Conservation (phyloP, 345 rosid species). For the Eucalyptus viminalis region DNA sequence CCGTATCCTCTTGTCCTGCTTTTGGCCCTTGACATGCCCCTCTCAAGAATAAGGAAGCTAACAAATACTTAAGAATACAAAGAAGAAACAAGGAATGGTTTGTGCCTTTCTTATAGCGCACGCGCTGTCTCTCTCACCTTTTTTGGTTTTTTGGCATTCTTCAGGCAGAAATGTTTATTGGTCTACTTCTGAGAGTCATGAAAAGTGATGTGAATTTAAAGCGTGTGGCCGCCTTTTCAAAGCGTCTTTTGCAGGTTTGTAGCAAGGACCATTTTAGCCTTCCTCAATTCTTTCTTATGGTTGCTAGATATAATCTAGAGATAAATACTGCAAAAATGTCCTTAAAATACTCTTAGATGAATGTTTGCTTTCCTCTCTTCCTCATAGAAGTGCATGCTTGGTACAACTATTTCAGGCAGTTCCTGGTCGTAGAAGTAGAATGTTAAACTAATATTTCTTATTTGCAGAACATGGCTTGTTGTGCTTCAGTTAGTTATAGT, state of each 20-base stretch:
- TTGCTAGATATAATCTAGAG: not conserved
- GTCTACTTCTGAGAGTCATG: constrained; percentile 87
- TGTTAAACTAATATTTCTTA: not conserved
- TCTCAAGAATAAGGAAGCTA: not conserved
- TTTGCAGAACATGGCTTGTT: not conserved
- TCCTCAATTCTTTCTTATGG: not conserved
- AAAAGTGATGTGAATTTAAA: constrained; percentile 78
- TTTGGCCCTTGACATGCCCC: not conserved
- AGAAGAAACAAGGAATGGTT: not conserved
- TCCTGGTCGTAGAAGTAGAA: not conserved
- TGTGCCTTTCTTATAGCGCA: not conserved
- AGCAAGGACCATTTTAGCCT: not conserved
- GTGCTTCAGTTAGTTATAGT: not conserved
- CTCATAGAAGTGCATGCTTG: not conserved
- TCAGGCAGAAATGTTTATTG: constrained; percentile 94
- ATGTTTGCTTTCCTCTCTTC: not conserved
- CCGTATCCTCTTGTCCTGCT: not conserved
- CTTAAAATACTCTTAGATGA: not conserved
- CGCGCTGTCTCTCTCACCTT: not conserved
- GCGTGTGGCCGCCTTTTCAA: constrained; percentile 81
- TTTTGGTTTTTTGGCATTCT: not conserved
- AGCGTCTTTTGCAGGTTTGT: constrained; percentile 83
- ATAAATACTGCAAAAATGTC: not conserved
- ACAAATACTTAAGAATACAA: not conserved
- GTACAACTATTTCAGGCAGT: not conserved